Conservation (phyloP, 1,139 yeast species). For the Saccharomycopsis crataegensis region DNA sequence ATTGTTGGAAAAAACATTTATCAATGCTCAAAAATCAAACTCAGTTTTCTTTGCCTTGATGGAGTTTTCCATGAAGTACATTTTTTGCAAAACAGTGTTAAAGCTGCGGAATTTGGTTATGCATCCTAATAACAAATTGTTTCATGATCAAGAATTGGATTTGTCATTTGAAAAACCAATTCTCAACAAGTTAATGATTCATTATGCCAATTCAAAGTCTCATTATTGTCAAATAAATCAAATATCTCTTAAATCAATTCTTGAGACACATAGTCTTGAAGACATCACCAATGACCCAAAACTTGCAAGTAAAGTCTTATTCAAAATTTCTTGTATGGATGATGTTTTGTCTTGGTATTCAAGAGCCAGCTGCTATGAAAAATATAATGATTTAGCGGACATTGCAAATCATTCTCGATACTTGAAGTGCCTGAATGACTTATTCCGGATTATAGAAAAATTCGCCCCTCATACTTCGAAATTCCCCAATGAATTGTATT, state of each 20-base stretch:
- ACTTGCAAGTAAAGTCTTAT: background rate
- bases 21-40: background rate
- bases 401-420: background rate
- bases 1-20: background rate
- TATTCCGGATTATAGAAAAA: background rate
- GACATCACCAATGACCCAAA: background rate
- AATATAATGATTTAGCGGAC: background rate
- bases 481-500: conserved; percentile 3
- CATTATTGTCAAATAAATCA: background rate
- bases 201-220: background rate
- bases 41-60: conserved; percentile 2
- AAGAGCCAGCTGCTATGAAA: background rate
- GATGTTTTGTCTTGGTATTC: conserved; percentile 1
- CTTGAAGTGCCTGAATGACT: background rate
- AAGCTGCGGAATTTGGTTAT: background rate
- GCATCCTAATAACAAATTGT: background rate
- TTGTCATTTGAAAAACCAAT: background rate
- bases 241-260: background rate
- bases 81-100: background rate
- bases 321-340: conserved; percentile 6
- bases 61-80: background rate
- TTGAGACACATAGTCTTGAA: background rate
- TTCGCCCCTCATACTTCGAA: background rate
- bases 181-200: background rate
- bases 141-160: background rate